Evolutionary conservation across 805 yeast species (phyloP), one percentile per base, ranked within the genome.

Genomic region (Kurtzmaniella fragi): DNA sequence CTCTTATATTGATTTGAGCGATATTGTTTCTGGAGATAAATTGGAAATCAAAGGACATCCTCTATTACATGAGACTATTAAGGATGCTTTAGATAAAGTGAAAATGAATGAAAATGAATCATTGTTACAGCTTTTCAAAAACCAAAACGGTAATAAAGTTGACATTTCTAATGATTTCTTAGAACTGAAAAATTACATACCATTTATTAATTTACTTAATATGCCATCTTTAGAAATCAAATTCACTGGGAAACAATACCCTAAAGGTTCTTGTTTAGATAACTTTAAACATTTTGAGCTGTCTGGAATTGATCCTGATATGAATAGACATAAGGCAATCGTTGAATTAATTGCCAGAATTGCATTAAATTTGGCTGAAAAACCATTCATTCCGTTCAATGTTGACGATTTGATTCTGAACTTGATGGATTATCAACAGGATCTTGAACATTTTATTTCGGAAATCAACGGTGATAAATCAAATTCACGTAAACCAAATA

Each of bases 351-450:
- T 83, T 1, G 67, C 84, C 3, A 64, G 71, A 34, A 45, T 81
- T 3, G 60, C 74, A 0, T 52, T 88, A n/a, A 70, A 75, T 34
- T 52, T 84, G n/a, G 75, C 80, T 0, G 95, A 89, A 48, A 74
- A 72, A 31, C 95, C 97, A 1, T 57, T 87, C 31, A 65, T 90
- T 13, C 95, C 95, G 2, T 83, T 73, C 47, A 76, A 80, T 53
- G 57, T 85, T 28, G 57, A 54, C 3, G 62, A 64, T 5, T 70
- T 77, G 42, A 74, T 76, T 5, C 54, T 62, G 1, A 61, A 61
- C 7, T 46, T 85, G 42, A 64, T 63, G 15, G 52, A 58, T 1
- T 73, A 73, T 44, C 52, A 71, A 11, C 57, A 63, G 15, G 82
- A 78, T 41, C 58, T 87, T 25, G 65, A 67, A 33, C 48, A 51